phyloP scores from a whole-genome alignment of 2,329 filamentous ascomycete species.

The Cercospora nicotianae region DNA sequence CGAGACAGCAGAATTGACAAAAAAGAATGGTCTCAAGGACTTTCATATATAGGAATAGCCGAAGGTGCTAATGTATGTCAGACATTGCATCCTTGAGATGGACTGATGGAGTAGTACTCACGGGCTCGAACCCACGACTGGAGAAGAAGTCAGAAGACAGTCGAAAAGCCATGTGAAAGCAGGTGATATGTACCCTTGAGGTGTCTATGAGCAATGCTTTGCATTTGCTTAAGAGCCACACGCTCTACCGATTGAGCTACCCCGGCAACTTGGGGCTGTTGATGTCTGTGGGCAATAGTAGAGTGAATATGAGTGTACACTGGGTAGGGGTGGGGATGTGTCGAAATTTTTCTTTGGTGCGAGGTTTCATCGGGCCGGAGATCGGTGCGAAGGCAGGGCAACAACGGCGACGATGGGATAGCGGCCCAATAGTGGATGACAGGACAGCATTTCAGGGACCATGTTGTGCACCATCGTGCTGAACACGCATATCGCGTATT shows the following conservation, averaged over 20 bases:
- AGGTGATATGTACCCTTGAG: constrained; percentile 4
- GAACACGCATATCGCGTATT: not conserved
- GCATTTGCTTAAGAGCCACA: constrained; percentile 29
- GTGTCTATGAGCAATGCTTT: constrained; percentile 7
- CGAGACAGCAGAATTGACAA: not conserved
- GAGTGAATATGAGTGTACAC: not conserved
- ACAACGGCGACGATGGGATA: not conserved
- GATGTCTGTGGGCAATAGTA: not conserved
- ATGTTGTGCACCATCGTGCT: not conserved
- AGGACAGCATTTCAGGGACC: not conserved
- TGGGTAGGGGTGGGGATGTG: not conserved
- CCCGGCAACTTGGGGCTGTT: constrained; percentile 39
- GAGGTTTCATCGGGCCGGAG: not conserved
- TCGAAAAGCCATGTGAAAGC: not conserved
- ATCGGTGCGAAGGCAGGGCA: not conserved
- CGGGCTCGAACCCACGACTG: constrained; percentile 14
- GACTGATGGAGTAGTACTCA: not conserved
- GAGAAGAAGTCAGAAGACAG: not conserved
- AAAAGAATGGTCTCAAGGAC: constrained; percentile 6
- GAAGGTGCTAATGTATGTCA: constrained; percentile 11
- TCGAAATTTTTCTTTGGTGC: not conserved
- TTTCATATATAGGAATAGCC: constrained; percentile 12
- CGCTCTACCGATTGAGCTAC: constrained; percentile 56
- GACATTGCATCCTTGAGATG: constrained; percentile 1
- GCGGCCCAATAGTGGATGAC: not conserved